Conservation (phyloP, 805 yeast species). For the Yamadazyma laniorum region DNA sequence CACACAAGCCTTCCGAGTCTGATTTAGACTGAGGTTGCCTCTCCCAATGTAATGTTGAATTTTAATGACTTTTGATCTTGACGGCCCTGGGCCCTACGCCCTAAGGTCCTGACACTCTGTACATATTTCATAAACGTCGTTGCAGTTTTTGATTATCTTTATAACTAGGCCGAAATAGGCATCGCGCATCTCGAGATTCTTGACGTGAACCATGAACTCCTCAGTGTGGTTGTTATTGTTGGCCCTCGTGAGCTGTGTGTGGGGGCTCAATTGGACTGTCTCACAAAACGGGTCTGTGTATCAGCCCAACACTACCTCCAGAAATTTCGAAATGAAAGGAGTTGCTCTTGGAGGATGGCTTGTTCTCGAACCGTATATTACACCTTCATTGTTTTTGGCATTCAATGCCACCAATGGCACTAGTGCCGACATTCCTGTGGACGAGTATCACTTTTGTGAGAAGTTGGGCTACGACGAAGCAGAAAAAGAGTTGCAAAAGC, state of each 20-base stretch:
- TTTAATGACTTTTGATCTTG: not conserved
- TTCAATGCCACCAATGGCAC: constrained; percentile 14
- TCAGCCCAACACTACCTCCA: constrained; percentile 8
- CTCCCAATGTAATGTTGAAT: not conserved
- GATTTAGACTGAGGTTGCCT: constrained; percentile 30
- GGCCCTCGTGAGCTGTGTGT: not conserved
- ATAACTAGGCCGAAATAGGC: no score
- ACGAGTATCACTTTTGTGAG: constrained; percentile 56
- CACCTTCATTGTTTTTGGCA: constrained; percentile 56
- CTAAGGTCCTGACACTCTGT: not conserved
- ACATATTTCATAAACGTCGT: not conserved
- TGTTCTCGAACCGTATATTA: constrained; percentile 67
- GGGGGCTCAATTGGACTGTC: not conserved
- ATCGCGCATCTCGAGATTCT: not conserved
- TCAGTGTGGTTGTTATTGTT: not conserved
- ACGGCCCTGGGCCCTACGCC: not conserved
- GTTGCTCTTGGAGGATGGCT: constrained; percentile 66
- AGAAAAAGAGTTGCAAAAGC: constrained; percentile 39
- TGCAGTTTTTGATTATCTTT: not conserved
- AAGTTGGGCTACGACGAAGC: constrained; percentile 49
- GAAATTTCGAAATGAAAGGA: constrained; percentile 18
- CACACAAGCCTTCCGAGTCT: constrained; percentile 27
- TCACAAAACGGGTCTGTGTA: not conserved
- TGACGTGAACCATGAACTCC: not conserved
- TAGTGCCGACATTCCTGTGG: constrained; percentile 47